Evolutionary conservation across 345 rosid genomes (phyloP), one percentile per base, ranked within the genome.

Genomic region (thale cress (Arabidopsis thaliana)): DNA sequence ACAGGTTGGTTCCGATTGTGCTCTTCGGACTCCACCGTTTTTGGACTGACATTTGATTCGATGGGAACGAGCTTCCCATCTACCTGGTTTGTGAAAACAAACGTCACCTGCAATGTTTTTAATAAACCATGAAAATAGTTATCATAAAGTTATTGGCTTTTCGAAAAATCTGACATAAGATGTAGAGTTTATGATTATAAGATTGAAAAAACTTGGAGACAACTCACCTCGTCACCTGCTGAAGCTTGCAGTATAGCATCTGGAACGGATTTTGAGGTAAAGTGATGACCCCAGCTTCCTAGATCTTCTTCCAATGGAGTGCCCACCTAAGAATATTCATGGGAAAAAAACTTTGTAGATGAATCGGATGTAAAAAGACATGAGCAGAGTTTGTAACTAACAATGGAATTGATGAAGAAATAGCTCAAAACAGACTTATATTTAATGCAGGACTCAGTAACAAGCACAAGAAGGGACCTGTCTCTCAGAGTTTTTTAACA

Each of bases 241-340:
- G 99, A 89, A 80, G 91, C 96, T 82, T 90, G 97, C 61, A 95
- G 87, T 66, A 90, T 77, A 63, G 81, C 46, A 79, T 95, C 99
- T 32, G 99, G 97, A 52, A 95, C 93, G 14, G 97, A 81, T 1
- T 80, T 80, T 25, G 96, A 76, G 65, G 79, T 72, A 78, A 81
- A 87, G 76, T 95, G 97, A 85, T 95, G 99, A 28, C 93, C 97
- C 99, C 99, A 95, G 80, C 87, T 86, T 46, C 82, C 80, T 73
- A 95, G 79, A 82, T 95, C 96, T 83, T 95, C 97, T 81, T 90
- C 99, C 71, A 88, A 68, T 8, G 98, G 97, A 67, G 82, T 83
- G 30, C 98, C 97, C 23, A 91, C 88, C 97, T 94, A 83, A 74
- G 72, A 75, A 60, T 32, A 76, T 48, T 42, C 66, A 36, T 0